Evolutionary conservation across 169 alveolate genomes (phyloP), one percentile per base, ranked within the genome.

Genomic region (Plasmodium coatneyi): DNA sequence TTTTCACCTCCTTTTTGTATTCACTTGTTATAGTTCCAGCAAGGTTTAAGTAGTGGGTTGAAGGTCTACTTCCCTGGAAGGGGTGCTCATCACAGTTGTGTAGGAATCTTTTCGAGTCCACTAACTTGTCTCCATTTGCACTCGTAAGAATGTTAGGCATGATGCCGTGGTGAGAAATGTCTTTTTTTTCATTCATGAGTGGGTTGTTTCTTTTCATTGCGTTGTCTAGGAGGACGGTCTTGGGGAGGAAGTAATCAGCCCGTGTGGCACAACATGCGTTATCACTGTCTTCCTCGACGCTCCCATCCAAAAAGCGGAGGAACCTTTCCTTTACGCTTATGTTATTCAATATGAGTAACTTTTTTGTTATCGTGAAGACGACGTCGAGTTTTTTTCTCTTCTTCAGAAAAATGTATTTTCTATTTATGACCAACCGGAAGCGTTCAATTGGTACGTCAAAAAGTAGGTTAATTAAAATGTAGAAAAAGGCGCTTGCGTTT

Each of bases 361-460:
- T 87, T 60, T 60, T 87, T 25, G 93, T 87, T 79, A 87, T 87
- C 14, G 43, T 66, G 46, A 87, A 87, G 14, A 87, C 89, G 9
- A 32, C 32, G 25, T 87, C 82, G 10, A 56, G 12, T 79, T 43
- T 87, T 70, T 87, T 87, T 80, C 41, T 78, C 10, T 87, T 87
- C 71, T 87, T 87, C 22, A 87, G 79, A 70, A 79, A 76, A 54
- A 87, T 79, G 32, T 87, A 87, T n/a, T 87, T 87, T 72, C 93
- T 78, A 30, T 87, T 87, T 14, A 87, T 87, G 32, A 70, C 87
- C 81, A 87, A 87, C 49, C 93, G 80, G 70, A 87, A 87, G 14
- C 89, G 25, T 19, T 87, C 89, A 87, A 87, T 60, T 9, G 93
- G 84, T 9, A 79, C 71, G 70, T 87, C 70, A 79, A 87, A 87